phyloP scores from a whole-genome alignment of 1,139 yeast species.

The Candida pseudoviswanathii region DNA sequence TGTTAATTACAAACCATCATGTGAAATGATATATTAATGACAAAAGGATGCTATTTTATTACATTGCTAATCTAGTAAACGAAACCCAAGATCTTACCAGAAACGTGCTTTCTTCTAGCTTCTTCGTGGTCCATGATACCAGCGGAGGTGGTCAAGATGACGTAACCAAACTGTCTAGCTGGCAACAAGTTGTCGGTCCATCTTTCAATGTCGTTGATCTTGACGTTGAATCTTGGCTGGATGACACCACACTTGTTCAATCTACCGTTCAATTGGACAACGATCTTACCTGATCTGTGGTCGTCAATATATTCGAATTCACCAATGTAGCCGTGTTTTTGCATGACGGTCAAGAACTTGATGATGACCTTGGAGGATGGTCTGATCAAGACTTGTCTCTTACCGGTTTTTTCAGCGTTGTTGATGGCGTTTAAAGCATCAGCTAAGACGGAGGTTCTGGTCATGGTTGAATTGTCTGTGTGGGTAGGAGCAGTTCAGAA shows the following conservation, averaged over 20 bases:
- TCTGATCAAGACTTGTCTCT: conserved; percentile 98
- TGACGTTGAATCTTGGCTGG: conserved; percentile 97
- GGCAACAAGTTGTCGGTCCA: conserved; percentile 98
- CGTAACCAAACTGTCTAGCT: conserved; percentile 98
- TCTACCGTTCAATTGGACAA: conserved; percentile 96
- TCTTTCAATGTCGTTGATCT: conserved; percentile 90
- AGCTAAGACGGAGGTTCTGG: conserved; percentile 98
- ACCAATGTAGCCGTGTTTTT: conserved; percentile 98
- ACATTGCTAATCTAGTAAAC: conserved; percentile 61
- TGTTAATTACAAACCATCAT: background rate
- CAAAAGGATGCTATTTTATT: conserved; percentile 5
- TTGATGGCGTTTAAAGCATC: conserved; percentile 98
- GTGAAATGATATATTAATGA: conserved; percentile 6
- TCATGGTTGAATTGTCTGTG: conserved; percentile 54
- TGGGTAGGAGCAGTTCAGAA: background rate
- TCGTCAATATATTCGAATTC: conserved; percentile 98
- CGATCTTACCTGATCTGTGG: conserved; percentile 98
- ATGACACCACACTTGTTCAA: conserved; percentile 98
- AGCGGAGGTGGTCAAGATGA: conserved; percentile 96
- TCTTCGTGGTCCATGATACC: conserved; percentile 99
- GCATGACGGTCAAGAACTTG: conserved; percentile 96
- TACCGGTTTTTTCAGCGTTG: conserved; percentile 99
- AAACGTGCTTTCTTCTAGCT: conserved; percentile 99
- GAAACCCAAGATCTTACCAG: conserved; percentile 96
- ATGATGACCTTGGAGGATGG: conserved; percentile 98